Evolutionary conservation across 2,329 filamentous ascomycete species (phyloP).

Genomic region (Nemania abortiva): DNA sequence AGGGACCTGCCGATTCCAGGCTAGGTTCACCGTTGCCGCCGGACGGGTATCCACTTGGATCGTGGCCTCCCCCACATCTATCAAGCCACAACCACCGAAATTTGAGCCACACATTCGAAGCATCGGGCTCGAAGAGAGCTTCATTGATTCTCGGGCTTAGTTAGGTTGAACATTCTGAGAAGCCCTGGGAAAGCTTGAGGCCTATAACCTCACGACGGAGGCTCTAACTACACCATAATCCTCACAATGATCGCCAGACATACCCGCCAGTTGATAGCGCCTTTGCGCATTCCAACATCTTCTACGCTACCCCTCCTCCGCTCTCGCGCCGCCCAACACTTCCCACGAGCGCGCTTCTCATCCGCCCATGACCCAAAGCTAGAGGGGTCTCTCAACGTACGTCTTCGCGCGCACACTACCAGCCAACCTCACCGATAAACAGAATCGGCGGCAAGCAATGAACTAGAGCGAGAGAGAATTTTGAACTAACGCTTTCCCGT

Average conservation of each 20-base stretch:
- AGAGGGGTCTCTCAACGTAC: slow-evolving; percentile 39
- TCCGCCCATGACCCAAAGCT: slow-evolving; percentile 34
- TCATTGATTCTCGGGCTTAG: background rate
- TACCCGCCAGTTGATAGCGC: slow-evolving; percentile 23
- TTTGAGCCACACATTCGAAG: background rate
- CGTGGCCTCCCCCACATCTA: slow-evolving; percentile 13
- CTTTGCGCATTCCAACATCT: slow-evolving; percentile 33
- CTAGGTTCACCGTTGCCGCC: background rate
- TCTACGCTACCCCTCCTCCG: slow-evolving; percentile 13
- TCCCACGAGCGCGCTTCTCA: slow-evolving; percentile 38
- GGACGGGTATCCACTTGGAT: background rate
- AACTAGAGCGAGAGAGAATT: background rate
- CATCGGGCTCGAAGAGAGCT: background rate
- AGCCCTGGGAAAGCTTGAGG: too few species aligned
- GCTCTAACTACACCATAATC: background rate
- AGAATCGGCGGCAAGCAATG: background rate
- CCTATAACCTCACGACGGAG: too few species aligned
- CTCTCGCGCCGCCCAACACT: slow-evolving; percentile 25
- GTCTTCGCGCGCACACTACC: background rate
- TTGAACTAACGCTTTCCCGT: slow-evolving; percentile 14
- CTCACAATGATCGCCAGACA: slow-evolving; percentile 26
- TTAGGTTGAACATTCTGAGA: too few species aligned
- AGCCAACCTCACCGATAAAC: background rate
- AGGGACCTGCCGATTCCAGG: slow-evolving; percentile 34
- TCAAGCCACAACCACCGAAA: slow-evolving; percentile 10